Base-by-base conservation (phyloP, 495 filamentous ascomycete species). In the Tuber microsphaerosporum region DNA sequence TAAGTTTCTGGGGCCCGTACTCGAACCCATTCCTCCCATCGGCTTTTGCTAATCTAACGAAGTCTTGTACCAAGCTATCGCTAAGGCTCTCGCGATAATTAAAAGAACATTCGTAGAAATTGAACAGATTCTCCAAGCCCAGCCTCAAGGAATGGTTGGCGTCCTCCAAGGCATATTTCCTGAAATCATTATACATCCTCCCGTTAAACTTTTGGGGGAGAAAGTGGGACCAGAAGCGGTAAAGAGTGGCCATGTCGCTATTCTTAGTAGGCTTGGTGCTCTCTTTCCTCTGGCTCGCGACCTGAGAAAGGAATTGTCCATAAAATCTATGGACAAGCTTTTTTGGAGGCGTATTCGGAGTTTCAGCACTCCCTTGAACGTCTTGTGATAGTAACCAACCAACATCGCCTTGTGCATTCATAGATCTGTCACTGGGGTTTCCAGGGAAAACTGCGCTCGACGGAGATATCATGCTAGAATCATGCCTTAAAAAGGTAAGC, bases 131-230 rank as follows among this genome's bases (percentile, higher is more conserved):
- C 22, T 82, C 80, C 34, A 82, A 43, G 12, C 80, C 80, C 65
- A 70, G 74, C 20, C 80, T 75, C 20, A 71, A 44, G 6, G 74
- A 79, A 37, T 61, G n/a, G 44, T 82, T 77, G 5, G 84, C 85
- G 82, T 97, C 93, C 79, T 91, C 90, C 76, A 91, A 83, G 74
- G 93, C 92, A 80, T 88, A 86, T 77, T 85, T 84, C 76, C 89
- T 87, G 85, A 96, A 95, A 84, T 96, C 92, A 82, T 88, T 84
- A 86, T 96, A 97, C 88, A 97, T 91, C 75, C 85, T 86, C 73
- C 85, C 84, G 83, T 95, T 91, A 88, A 95, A 95, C 82, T 91
- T 90, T 77, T 88, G 86, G 75, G 89, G 86, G 61, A 95, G 87
- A 82, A 92, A 92, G 81, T 91, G 88, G n/a, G 90, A 90, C 92